Conservation (phyloP, 345 rosid genomes). For the Geranium rotundifolium region DNA sequence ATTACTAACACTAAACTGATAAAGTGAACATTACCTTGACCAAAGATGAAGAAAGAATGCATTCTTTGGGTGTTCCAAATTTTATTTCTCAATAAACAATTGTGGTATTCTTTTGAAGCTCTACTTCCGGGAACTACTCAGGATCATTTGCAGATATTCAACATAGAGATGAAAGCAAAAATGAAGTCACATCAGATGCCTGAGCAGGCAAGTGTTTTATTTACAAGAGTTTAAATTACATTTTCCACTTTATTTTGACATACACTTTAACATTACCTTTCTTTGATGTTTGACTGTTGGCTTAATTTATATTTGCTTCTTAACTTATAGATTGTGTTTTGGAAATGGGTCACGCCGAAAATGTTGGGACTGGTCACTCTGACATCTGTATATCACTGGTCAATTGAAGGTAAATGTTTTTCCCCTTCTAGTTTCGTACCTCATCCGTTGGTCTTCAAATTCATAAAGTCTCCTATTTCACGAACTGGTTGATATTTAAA, state of each 20-base stretch:
- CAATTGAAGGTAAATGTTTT: conserved; percentile 56
- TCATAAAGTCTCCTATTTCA: neutral
- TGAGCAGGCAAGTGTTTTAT: conserved; percentile 45
- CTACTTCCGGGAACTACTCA: conserved; percentile 84
- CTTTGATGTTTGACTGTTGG: neutral
- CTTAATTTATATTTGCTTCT: conserved; percentile 1
- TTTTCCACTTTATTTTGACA: neutral
- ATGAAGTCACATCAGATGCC: conserved; percentile 82
- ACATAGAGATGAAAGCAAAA: conserved; percentile 78
- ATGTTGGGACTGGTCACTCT: conserved; percentile 89
- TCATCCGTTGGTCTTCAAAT: neutral
- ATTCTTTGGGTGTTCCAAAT: neutral
- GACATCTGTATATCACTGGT: conserved; percentile 80
- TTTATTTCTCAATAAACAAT: too few relatives aligned
- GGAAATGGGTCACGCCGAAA: conserved; percentile 93
- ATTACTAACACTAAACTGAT: too few relatives aligned
- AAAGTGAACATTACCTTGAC: neutral
- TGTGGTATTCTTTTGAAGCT: conserved; percentile 30
- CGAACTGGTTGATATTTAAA: conserved; percentile 1
- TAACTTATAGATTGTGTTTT: conserved; percentile 60
- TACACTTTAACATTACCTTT: conserved; percentile 1
- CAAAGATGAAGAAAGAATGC: neutral
- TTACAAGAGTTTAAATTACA: neutral
- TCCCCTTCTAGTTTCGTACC: conserved; percentile 4
- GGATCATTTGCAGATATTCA: conserved; percentile 86